Base-by-base conservation (phyloP, 2,329 filamentous ascomycete genomes). In the Cladosporium austrohemisphaericum region DNA sequence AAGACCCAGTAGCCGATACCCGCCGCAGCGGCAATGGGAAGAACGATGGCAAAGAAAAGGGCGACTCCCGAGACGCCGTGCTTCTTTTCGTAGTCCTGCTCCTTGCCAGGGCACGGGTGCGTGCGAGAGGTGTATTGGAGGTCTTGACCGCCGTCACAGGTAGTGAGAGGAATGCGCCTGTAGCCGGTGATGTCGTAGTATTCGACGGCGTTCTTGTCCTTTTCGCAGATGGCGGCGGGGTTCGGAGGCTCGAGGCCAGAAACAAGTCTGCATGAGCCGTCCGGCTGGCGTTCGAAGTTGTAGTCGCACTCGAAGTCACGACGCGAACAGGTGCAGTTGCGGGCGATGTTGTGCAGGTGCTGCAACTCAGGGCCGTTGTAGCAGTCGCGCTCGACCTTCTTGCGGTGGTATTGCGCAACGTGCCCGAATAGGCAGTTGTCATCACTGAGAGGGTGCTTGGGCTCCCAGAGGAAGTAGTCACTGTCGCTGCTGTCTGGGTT, bases 251-350 rank as follows among this genome's bases (percentile, higher is more conserved):
- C 56, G 32, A 90, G 79, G 11, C 92, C 92, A 0, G 78, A 68
- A 1, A 97, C 89, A 10, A 94, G 80, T 4, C 68, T 69, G 70
- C 93, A 98, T 54, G 85, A 81, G 40, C 86, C 85, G 62, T 91
- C 86, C 22, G 73, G 77, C 67, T 87, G 81, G 38, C 86, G 81
- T 65, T 97, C 84, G 68, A 81, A 98, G 69, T 98, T 98, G 76
- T 89, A 98, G 65, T 94, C 92, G 70, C 93, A 98, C 77, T 98
- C 93, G 65, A 85, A 98, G 70, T 98, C 93, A 51, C 81, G 78
- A 45, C 89, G 78, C 7, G 82, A 86, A 71, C 93, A 98, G 52
- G 80, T 76, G 74, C 93, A 98, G 66, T 94, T 89, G 55, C 78
- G 71, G 14, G 72, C 72, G 57, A 88, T 83, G 57, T 79, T 78